phyloP scores from a whole-genome alignment of 1,139 yeast species.

The Geotrichum macrosporum region DNA sequence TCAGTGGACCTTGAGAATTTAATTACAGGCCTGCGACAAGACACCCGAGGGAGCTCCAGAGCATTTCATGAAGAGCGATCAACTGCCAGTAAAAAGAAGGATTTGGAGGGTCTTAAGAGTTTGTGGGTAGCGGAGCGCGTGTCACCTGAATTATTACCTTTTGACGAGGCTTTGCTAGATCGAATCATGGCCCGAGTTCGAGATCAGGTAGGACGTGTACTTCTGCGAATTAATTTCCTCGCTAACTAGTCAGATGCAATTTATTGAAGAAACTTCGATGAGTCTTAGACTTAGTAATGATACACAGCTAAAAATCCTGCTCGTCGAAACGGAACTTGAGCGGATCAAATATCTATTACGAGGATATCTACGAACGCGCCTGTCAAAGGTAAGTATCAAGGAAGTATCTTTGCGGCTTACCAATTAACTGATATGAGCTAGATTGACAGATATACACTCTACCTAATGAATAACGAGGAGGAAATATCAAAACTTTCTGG shows the following conservation, averaged over 20 bases:
- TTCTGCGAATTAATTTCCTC: too few species aligned
- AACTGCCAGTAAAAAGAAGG: conserved; percentile 8
- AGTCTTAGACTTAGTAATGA: conserved; percentile 54
- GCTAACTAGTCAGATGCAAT: conserved; percentile 46
- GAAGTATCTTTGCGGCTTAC: not conserved
- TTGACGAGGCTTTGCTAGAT: conserved; percentile 56
- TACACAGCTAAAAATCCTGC: conserved; percentile 71
- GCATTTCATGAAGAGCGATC: not conserved
- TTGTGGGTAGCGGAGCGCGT: conserved; percentile 82
- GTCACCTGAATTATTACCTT: conserved; percentile 78
- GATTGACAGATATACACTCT: conserved; percentile 64
- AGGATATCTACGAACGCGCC: conserved; percentile 71
- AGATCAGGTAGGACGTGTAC: conserved; percentile 42
- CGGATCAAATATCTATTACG: conserved; percentile 75
- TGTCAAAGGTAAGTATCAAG: conserved; percentile 37
- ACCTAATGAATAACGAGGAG: conserved; percentile 41
- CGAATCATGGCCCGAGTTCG: conserved; percentile 57
- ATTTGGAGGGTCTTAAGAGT: conserved; percentile 44
- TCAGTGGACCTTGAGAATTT: conserved; percentile 12
- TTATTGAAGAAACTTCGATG: conserved; percentile 57
- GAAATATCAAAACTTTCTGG: conserved; percentile 44
- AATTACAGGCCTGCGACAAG: conserved; percentile 10
- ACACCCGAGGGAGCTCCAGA: not conserved
- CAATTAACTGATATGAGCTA: conserved; percentile 24
- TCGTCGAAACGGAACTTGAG: conserved; percentile 89